phyloP scores from a whole-genome alignment of 2,329 filamentous ascomycete species.

The Sclerotinia minor region DNA sequence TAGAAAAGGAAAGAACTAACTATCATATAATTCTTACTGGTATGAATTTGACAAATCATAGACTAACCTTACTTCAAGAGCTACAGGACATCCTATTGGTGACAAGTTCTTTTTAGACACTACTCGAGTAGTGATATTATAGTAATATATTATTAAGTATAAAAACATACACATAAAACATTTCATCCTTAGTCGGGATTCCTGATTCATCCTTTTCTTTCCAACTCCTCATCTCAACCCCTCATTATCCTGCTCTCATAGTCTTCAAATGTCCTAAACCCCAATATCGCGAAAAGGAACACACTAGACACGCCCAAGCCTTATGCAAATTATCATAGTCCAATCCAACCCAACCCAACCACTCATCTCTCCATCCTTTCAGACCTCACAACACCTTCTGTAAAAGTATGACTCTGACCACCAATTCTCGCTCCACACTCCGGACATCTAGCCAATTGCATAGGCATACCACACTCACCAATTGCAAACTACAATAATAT shows the following conservation, averaged over 20 bases:
- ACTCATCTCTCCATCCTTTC: conserved; percentile 48
- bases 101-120: no score
- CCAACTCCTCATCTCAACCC: no score
- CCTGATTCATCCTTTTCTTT: no score
- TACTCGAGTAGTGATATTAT: no score
- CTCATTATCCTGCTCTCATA: background rate
- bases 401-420: conserved; percentile 51
- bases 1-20: no score
- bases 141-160: no score
- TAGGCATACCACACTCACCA: conserved; percentile 66
- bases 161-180: no score
- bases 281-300: background rate
- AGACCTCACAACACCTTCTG: conserved; percentile 53
- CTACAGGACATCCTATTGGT: no score
- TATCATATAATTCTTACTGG: no score
- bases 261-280: background rate
- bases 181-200: no score
- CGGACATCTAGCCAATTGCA: conserved; percentile 60
- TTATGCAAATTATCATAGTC: background rate
- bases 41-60: no score
- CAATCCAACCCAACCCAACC: background rate
- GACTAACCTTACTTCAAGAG: no score
- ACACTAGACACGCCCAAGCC: background rate
- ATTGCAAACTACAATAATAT: conserved; percentile 52
- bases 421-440: conserved; percentile 61